Percentiles rank a stretch among this genome's conserved stretches.
phyloP scores from a whole-genome alignment of 306 rosid species.

The Lathyrus tuberosus region DNA sequence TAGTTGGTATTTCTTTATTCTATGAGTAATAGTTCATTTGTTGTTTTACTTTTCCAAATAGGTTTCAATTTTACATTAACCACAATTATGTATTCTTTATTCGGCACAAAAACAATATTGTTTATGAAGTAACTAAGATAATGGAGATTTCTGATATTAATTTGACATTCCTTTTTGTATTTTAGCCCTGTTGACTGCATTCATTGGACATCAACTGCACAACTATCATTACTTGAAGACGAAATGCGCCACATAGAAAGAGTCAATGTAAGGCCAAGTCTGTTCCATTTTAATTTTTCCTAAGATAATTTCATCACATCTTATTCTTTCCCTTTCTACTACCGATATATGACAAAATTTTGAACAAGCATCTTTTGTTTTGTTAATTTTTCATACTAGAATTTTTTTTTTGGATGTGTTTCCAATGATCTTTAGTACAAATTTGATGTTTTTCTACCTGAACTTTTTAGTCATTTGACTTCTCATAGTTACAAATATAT shows the following conservation, averaged over 20 bases:
- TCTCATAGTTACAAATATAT: neutral
- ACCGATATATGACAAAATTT: conserved; percentile 1
- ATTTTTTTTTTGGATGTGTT: too few species aligned
- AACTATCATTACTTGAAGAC: conserved; percentile 89
- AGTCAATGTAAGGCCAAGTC: conserved; percentile 73
- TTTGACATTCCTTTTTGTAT: conserved; percentile 33
- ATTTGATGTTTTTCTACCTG: too few species aligned
- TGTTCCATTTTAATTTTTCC: neutral
- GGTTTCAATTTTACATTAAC: conserved; percentile 1
- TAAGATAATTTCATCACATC: conserved; percentile 33
- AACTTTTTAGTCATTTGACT: too few species aligned
- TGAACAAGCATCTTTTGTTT: too few species aligned
- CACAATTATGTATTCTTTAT: neutral
- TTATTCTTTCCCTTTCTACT: conserved; percentile 24
- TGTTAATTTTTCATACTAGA: too few species aligned
- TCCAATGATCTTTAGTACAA: neutral
- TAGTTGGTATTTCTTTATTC: conserved; percentile 60
- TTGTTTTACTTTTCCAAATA: conserved; percentile 16
- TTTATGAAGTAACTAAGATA: conserved; percentile 23
- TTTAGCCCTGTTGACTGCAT: conserved; percentile 98
- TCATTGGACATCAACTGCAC: conserved; percentile 98
- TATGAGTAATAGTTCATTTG: neutral
- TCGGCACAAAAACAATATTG: neutral
- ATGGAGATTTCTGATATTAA: neutral
- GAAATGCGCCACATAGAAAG: conserved; percentile 97